Conservation (phyloP, 495 filamentous ascomycete species). For the Tuber brumale region DNA sequence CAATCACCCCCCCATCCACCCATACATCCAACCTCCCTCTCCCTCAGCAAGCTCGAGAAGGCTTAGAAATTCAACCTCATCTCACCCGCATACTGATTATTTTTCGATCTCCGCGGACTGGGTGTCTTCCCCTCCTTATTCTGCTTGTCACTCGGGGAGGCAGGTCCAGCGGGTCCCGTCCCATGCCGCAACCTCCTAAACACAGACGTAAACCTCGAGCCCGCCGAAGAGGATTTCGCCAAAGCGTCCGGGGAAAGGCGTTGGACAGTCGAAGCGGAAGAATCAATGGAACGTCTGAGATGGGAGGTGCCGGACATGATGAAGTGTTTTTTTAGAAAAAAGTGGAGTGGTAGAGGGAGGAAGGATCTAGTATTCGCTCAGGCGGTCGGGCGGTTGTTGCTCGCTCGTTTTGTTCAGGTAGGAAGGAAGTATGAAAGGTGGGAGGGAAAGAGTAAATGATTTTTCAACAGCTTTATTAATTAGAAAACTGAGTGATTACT, state of each 20-base stretch:
- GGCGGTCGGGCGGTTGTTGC: not conserved
- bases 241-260: not conserved
- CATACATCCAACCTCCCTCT: not conserved
- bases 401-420: not conserved
- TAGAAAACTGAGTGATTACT: not conserved
- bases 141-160: not conserved
- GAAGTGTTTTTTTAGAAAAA: not conserved
- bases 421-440: not conserved
- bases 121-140: constrained; percentile 3
- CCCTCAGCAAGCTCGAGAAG: not conserved
- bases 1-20: not conserved
- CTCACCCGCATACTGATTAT: constrained; percentile 20
- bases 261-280: constrained; percentile 5
- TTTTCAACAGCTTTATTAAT: not conserved
- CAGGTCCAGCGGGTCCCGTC: not conserved
- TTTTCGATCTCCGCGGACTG: constrained; percentile 1
- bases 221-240: constrained; percentile 8
- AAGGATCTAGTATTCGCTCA: not conserved
- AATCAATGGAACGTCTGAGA: constrained; percentile 18
- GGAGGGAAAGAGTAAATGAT: not conserved
- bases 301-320: constrained; percentile 16
- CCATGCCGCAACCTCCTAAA: constrained; percentile 11
- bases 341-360: not conserved
- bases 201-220: constrained; percentile 15
- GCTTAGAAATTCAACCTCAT: constrained; percentile 31